Evolutionary conservation across 1,284 basidiomycete species (phyloP), one percentile per base, ranked within the genome.

Genomic region (Apiotrichum montevideense): DNA sequence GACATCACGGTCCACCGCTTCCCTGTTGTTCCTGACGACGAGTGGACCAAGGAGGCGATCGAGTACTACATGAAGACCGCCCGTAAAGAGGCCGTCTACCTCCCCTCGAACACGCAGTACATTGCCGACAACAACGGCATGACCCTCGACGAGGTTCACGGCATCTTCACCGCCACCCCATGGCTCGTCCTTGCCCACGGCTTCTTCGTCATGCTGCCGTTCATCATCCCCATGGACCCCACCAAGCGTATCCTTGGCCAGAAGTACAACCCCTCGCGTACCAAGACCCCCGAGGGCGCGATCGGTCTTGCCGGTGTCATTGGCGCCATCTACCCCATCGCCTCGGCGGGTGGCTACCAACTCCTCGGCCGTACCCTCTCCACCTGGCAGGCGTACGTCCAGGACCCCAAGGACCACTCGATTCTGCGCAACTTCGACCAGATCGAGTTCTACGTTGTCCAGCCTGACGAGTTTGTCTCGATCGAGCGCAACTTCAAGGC

Each of bases 61-160:
- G 67, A 80, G 48, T 77, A 79, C 52, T 87, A 86, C 68, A 83
- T 83, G 61, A 59, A 62, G 57, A 59, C 63, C 3, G 56, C 58
- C 7, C 61, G 63, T 40, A 62, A 64, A 53, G 63, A 64, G 56
- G 85, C 85, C 0, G 82, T 82, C 3, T 87, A 87, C 67, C 73
- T 87, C 0, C 85, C 85, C 0, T 83, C 81, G 67, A 87, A 87
- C 64, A 71, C 84, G 32, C 81, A 84, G 50, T 87, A 87, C 64
- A 77, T 87, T 2, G 84, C 84, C 0, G 75, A 72, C 40, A 85
- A 84, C 50, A 87, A 85, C 62, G 66, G 63, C 43, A 54, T 46
- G 53, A 52, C 50, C 2, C 45, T 52, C 14, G 32, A 55, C 29
- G 61, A 57, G 33, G 60, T 64, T 3, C 55, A 55, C 47, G 58